Evolutionary conservation across 441 rosid genomes (phyloP).

Genomic region (Daphne laureola): DNA sequence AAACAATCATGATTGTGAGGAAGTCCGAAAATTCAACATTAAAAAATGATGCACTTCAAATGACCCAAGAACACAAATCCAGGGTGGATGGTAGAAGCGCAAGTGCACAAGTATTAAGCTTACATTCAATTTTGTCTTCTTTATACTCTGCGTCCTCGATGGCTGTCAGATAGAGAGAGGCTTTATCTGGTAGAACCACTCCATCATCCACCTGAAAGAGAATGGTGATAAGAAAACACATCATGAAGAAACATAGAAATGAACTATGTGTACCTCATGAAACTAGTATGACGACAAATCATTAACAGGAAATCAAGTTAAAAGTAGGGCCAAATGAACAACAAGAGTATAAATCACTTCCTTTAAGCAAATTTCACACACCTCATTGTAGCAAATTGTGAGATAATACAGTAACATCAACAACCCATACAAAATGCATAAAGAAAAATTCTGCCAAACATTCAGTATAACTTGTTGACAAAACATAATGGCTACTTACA

Average conservation of each 20-base stretch:
- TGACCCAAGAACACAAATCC: constrained; percentile 2
- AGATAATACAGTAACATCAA: too few species aligned
- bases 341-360: too few species aligned
- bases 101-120: constrained; percentile 17
- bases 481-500: constrained; percentile 40
- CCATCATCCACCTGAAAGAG: constrained; percentile 65
- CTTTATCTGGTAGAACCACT: constrained; percentile 84
- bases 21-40: constrained; percentile 6
- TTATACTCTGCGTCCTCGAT: constrained; percentile 97
- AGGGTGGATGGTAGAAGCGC: constrained; percentile 4
- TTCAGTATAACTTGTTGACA: too few species aligned
- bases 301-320: too few species aligned
- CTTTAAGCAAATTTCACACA: too few species aligned
- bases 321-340: too few species aligned
- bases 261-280: too few species aligned
- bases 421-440: too few species aligned
- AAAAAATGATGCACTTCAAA: not conserved
- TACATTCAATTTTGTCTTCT: constrained; percentile 94
- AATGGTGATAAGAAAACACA: constrained; percentile 8
- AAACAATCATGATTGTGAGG: not conserved
- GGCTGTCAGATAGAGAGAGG: constrained; percentile 84
- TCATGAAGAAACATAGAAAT: not conserved
- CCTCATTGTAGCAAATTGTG: too few species aligned
- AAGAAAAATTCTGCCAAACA: too few species aligned
- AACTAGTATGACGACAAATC: not conserved